A percentile compares a stretch with the other conserved stretches of the same genome.
phyloP scores from a whole-genome alignment of 139 green algal genomes.

The Tetraselmis chui region DNA sequence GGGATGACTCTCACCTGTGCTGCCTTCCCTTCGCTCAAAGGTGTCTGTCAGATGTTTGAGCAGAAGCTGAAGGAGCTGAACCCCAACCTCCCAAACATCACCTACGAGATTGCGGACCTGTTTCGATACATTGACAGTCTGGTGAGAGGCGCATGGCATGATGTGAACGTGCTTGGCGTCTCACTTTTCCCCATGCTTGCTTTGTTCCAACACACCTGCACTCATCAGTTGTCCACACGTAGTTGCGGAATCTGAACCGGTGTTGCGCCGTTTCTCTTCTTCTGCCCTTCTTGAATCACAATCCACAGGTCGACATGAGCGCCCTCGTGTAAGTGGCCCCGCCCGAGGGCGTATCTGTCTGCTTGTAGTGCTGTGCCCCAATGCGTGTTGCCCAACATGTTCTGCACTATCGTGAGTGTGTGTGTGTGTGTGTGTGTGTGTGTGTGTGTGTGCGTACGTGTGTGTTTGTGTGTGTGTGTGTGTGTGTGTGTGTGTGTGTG shows the following conservation, averaged over 20 bases:
- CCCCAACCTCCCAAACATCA: slow-evolving; percentile 46
- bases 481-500: too few relatives aligned
- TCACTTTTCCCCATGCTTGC: neutral
- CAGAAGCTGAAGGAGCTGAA: slow-evolving; percentile 52
- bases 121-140: slow-evolving; percentile 49
- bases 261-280: neutral
- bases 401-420: too few relatives aligned
- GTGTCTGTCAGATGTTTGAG: slow-evolving; percentile 57
- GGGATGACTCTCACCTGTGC: neutral
- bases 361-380: neutral
- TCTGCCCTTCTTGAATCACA: too few relatives aligned
- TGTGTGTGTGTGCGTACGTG: too few relatives aligned
- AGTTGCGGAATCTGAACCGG: neutral
- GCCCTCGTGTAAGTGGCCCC: slow-evolving; percentile 12
- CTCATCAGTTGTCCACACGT: neutral
- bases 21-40: slow-evolving; percentile 23
- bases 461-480: too few relatives aligned
- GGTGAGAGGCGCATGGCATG: neutral
- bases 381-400: neutral
- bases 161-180: neutral
- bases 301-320: slow-evolving; percentile 16
- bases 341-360: too few relatives aligned
- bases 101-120: slow-evolving; percentile 61
- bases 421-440: too few relatives aligned
- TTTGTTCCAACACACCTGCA: neutral